Percentiles rank a stretch among this genome's conserved stretches.
These are phyloP conservation scores for Tuctoria greenei DNA, from an alignment of 176 grass and related monocot species.

Conservation along the genomic window DNA sequence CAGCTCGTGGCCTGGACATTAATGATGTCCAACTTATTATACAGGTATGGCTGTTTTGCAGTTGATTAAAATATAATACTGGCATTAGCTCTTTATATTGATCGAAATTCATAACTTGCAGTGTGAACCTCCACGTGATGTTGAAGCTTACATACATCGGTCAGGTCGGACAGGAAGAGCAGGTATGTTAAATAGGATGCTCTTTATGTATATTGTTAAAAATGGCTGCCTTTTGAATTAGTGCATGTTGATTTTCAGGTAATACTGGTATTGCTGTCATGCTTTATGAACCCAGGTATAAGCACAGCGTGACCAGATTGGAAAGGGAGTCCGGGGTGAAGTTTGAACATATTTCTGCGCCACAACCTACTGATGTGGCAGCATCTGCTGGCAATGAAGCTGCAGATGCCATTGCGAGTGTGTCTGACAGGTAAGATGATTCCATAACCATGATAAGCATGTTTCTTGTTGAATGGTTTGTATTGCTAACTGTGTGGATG, in stretches of 20 bases:
- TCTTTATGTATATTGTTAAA: not conserved
- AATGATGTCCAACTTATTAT: conserved; percentile 97
- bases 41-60: conserved; percentile 55
- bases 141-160: conserved; percentile 97
- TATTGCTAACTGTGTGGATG: not conserved
- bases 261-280: conserved; percentile 85
- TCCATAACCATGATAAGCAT: not conserved
- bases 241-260: conserved; percentile 54
- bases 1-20: conserved; percentile 90
- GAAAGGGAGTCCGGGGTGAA: conserved; percentile 91
- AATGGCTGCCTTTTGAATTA: not conserved
- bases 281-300: conserved; percentile 84
- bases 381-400: conserved; percentile 92
- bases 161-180: conserved; percentile 95
- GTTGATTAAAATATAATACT: not conserved
- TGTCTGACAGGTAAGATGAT: conserved; percentile 73
- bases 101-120: conserved; percentile 37
- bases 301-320: conserved; percentile 50
- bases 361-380: conserved; percentile 85
- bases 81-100: not conserved
- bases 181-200: conserved; percentile 38
- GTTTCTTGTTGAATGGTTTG: not conserved
- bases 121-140: conserved; percentile 97
- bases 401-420: conserved; percentile 81
- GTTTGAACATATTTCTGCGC: conserved; percentile 90